These are phyloP conservation scores for Fusarium buharicum DNA, from an alignment of 2,329 filamentous ascomycete genomes.

Conservation along the genomic window DNA sequence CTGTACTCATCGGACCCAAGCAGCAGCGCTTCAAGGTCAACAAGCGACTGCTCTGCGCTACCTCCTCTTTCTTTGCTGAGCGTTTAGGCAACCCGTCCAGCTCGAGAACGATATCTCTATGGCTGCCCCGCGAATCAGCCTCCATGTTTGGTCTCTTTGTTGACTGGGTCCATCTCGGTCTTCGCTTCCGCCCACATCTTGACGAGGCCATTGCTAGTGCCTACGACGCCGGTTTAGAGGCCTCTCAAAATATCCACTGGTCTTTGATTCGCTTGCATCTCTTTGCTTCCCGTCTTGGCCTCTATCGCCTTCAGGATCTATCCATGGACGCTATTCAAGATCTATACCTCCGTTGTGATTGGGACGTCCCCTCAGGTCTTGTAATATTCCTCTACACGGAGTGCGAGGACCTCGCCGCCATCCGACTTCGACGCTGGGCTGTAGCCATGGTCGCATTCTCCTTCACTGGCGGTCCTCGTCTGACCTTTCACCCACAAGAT, in stretches of 20 bases:
- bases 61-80: slow-evolving; percentile 61
- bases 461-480: slow-evolving; percentile 53
- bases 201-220: slow-evolving; percentile 53
- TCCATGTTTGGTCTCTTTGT: slow-evolving; percentile 65
- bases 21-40: slow-evolving; percentile 56
- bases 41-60: slow-evolving; percentile 58
- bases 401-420: slow-evolving; percentile 60
- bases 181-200: slow-evolving; percentile 56
- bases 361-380: slow-evolving; percentile 65
- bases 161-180: slow-evolving; percentile 61
- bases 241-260: slow-evolving; percentile 61
- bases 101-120: slow-evolving; percentile 49
- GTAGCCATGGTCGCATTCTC: slow-evolving; percentile 70
- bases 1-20: slow-evolving; percentile 56
- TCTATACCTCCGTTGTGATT: slow-evolving; percentile 67
- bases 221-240: slow-evolving; percentile 44
- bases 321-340: slow-evolving; percentile 70
- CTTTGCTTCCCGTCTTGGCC: slow-evolving; percentile 63
- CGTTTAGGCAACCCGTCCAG: slow-evolving; percentile 53
- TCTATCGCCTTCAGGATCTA: slow-evolving; percentile 64
- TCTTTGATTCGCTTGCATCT: slow-evolving; percentile 66
- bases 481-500: slow-evolving; percentile 46
- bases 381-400: slow-evolving; percentile 65
- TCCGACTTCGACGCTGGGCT: slow-evolving; percentile 67
- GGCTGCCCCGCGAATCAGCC: slow-evolving; percentile 59